Evolutionary conservation across 164 flowering plant species (phyloP), one percentile per base, ranked within the genome.

Genomic region (Euptelea pleiosperma): DNA sequence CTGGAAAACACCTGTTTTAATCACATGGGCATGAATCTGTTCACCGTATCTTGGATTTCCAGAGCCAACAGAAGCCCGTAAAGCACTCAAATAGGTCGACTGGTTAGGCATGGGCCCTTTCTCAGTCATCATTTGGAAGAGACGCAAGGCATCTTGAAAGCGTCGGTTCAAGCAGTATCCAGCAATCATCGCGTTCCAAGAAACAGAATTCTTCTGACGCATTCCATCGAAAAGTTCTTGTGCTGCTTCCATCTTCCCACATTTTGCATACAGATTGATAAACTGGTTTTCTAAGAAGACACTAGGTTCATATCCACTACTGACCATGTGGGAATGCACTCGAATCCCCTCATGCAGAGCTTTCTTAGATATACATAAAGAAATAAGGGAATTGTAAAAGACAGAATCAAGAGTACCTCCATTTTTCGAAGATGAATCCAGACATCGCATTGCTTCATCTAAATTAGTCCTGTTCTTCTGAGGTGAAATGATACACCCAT

Each of bases 281-380:
- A 60, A 48, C 35, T 60, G 63, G 25, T 60, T 60, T 24, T 60
- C 55, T 42, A 60, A 36, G 46, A 60, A 60, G 10, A 60, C 10
- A 8, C 18, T 43, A 1, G 61, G 45, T 16, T 25, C 10, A 30
- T 48, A 36, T 45, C 63, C 63, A 7, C 3, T 16, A 1, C 11
- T 47, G 44, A 8, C 35, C 33, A 47, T 31, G 45, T 60, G 63
- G 3, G 44, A 22, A 9, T 19, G 52, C n/a, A 60, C 15, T 25
- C 9, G 46, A 10, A 35, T n/a, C 44, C 63, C 55, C 16, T 48
- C 55, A 16, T 60, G 9, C 53, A 47, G 35, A 35, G 43, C 45
- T 26, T 28, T 48, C 18, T 37, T 12, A 6, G 46, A 60, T 46
- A 47, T 48, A 46, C 63, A 60, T 2, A 47, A 26, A 39, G 55